A percentile compares a stretch with the other conserved stretches of the same genome.
Evolutionary conservation across 176 grass and related monocot species (phyloP).

Genomic region (Aegilops umbellulata): DNA sequence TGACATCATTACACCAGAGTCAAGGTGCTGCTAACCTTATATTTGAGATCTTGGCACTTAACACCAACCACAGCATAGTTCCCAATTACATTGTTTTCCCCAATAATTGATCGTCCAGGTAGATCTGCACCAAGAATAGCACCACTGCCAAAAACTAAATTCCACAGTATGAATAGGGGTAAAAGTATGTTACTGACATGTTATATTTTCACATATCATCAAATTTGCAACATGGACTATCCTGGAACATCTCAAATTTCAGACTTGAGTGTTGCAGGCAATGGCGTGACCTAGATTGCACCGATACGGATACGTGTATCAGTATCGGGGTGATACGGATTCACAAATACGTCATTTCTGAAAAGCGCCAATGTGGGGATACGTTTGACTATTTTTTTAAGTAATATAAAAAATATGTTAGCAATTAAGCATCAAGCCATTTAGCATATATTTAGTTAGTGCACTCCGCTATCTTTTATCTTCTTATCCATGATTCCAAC

Average conservation of each 20-base stretch:
- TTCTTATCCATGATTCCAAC: no score
- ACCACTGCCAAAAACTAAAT: slow-evolving; percentile 67
- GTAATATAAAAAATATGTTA: no score
- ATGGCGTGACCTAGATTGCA: neutral
- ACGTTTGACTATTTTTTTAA: no score
- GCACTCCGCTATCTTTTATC: no score
- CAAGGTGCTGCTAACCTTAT: slow-evolving; percentile 53
- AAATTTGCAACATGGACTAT: neutral
- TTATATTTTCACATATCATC: neutral
- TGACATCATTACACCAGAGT: neutral
- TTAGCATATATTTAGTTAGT: no score
- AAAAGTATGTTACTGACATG: slow-evolving; percentile 1
- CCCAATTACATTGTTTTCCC: slow-evolving; percentile 74
- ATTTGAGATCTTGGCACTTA: slow-evolving; percentile 96
- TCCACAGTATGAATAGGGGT: slow-evolving; percentile 11
- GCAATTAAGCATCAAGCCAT: no score
- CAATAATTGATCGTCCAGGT: slow-evolving; percentile 64
- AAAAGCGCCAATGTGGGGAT: no score
- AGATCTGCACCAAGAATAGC: slow-evolving; percentile 88
- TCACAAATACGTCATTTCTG: no score
- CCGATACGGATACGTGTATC: no score
- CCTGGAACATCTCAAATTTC: neutral
- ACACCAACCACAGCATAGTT: slow-evolving; percentile 70
- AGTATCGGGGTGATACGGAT: no score
- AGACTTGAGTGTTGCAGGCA: neutral